These are phyloP conservation scores for Fagus sylvatica DNA, from an alignment of 306 rosid genomes.

Conservation along the genomic window DNA sequence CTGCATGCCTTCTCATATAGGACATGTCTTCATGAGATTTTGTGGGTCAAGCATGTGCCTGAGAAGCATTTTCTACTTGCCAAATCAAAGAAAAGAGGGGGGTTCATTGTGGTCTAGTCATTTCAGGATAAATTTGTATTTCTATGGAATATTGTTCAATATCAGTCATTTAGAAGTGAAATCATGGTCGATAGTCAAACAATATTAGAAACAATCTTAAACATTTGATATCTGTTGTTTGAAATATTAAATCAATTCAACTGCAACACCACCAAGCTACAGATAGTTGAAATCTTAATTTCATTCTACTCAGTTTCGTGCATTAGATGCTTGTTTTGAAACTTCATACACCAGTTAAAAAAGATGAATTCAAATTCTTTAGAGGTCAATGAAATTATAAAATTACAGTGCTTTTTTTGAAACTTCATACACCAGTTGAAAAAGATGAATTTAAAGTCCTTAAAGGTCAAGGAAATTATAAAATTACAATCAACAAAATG, in stretches of 20 bases:
- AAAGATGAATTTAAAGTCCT: background rate
- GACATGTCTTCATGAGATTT: background rate
- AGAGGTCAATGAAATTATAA: too few relatives aligned
- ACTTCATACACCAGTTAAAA: background rate
- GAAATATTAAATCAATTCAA: background rate
- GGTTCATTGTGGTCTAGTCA: background rate
- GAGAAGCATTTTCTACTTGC: background rate
- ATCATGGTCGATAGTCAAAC: background rate
- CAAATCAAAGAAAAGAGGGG: background rate
- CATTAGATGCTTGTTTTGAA: background rate
- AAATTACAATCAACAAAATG: too few relatives aligned
- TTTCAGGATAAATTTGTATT: background rate
- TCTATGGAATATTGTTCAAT: background rate
- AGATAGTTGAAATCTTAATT: background rate
- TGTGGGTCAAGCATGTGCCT: background rate
- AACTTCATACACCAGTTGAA: background rate
- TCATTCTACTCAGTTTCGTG: background rate
- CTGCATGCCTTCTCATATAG: background rate
- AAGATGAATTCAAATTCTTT: background rate
- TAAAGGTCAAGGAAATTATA: too few relatives aligned
- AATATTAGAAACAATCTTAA: background rate
- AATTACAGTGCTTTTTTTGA: background rate
- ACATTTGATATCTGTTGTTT: background rate
- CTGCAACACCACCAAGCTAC: background rate
- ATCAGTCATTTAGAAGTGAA: background rate